phyloP scores from a whole-genome alignment of 148 eudicot genomes.

The Polygonum aviculare region DNA sequence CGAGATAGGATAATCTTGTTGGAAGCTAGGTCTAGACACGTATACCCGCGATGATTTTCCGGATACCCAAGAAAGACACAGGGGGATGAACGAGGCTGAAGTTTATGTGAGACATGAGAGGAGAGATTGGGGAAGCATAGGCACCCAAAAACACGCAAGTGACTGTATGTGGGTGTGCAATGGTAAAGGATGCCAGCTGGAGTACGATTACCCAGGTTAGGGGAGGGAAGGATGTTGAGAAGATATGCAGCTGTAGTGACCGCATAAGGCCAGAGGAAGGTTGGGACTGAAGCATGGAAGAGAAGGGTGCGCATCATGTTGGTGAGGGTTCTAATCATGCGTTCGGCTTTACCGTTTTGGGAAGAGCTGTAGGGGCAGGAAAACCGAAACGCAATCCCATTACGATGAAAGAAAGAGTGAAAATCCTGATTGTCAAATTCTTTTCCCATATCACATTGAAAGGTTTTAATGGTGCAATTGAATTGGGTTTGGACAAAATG shows the following conservation, averaged over 20 bases:
- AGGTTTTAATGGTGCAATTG: no score
- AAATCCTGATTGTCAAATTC: no score
- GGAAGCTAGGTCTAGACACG: not conserved
- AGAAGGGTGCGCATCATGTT: not conserved
- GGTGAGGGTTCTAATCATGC: not conserved
- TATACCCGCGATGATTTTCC: not conserved
- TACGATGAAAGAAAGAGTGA: not conserved
- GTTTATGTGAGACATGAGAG: not conserved
- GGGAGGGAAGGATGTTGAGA: not conserved
- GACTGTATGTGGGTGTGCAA: not conserved
- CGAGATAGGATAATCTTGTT: conserved; percentile 6
- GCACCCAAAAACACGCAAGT: not conserved
- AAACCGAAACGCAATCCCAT: not conserved
- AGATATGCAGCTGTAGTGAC: not conserved
- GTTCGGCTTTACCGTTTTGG: not conserved
- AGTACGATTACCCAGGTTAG: not conserved
- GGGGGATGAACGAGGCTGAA: not conserved
- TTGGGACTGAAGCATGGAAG: not conserved
- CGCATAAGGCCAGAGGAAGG: not conserved
- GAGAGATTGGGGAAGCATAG: not conserved
- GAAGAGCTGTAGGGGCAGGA: not conserved
- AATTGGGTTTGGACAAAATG: no score
- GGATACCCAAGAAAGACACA: not conserved
- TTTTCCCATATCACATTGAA: no score
- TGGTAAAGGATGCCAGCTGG: not conserved